These are phyloP conservation scores for Hysterium pulicare DNA, from an alignment of 2,329 filamentous ascomycete genomes.

Conservation along the genomic window DNA sequence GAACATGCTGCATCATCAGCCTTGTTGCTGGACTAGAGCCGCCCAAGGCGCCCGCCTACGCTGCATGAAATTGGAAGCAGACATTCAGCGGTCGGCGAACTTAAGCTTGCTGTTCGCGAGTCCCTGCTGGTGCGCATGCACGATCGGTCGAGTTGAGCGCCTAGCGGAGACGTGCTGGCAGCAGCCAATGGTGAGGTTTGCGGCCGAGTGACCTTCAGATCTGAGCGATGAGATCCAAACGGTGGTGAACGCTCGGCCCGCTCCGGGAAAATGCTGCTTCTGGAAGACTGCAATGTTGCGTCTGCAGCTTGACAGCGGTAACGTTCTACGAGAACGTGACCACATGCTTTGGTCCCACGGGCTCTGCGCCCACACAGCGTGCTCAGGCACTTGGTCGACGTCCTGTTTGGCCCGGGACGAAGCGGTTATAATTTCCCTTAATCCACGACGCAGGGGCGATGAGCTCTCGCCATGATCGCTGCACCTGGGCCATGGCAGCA, in stretches of 20 bases:
- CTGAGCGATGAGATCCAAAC: slow-evolving; percentile 27
- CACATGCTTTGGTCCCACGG: slow-evolving; percentile 8
- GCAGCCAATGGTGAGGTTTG: slow-evolving; percentile 20
- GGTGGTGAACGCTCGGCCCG: slow-evolving; percentile 37
- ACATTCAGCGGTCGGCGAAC: not conserved
- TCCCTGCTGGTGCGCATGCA: slow-evolving; percentile 31
- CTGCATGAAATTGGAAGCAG: slow-evolving; percentile 25
- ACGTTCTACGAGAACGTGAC: slow-evolving; percentile 23
- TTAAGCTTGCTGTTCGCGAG: slow-evolving; percentile 1
- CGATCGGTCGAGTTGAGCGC: slow-evolving; percentile 31
- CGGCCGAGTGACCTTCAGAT: slow-evolving; percentile 29
- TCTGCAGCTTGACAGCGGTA: slow-evolving; percentile 28
- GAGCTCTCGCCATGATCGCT: slow-evolving; percentile 25
- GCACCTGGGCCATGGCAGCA: slow-evolving; percentile 4
- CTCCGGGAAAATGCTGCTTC: slow-evolving; percentile 36
- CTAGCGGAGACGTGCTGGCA: slow-evolving; percentile 18
- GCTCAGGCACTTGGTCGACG: not conserved
- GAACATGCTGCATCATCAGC: slow-evolving; percentile 40
- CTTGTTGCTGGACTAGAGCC: slow-evolving; percentile 34
- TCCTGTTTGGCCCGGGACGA: slow-evolving; percentile 17
- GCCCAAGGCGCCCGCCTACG: slow-evolving; percentile 27
- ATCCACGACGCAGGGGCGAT: slow-evolving; percentile 30
- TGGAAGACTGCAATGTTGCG: slow-evolving; percentile 31
- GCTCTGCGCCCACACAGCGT: not conserved
- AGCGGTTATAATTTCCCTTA: slow-evolving; percentile 30